Base-by-base conservation (phyloP, 2,329 filamentous ascomycete species). In the Alternaria panax region DNA sequence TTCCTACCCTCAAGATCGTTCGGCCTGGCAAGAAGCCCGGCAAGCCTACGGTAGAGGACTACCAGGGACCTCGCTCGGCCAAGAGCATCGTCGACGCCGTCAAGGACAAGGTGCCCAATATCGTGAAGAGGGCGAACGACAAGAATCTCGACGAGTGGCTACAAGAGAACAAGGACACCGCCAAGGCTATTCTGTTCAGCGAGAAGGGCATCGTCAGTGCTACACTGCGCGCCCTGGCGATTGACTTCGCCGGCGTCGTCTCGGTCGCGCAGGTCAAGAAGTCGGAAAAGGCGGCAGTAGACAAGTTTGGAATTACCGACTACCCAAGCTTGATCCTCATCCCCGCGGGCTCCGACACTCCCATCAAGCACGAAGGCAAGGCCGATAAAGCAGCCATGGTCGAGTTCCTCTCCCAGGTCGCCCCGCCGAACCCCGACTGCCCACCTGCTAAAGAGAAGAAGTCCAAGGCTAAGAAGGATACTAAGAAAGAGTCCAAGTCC, bases 1-100 rank as follows among this genome's bases (percentile, higher is more conserved):
- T 97, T 81, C 95, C 95, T 1, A 98, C 95, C 0, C 84, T 99
- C 65, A 99, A 99, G 85, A 94, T 96, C 47, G 88, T 98, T 53
- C 89, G 88, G 22, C 95, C 95, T 0, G 88, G 90, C 65, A 92
- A 92, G 81, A 96, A 93, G 79, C 81, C 86, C 30, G 90, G 90
- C 58, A 90, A 88, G 74, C 94, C 95, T 1, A 84, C 87, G 4
- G 88, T 98, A 7, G 93, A 97, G 77, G 93, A 97, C 75, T 99
- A 99, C 80, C 86, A 95, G 60, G 95, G 95, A 14, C 83, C 87
- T 12, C 88, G 95, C 61, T 90, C 85, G 4, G 92, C 93, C n/a
- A 93, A 92, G 73, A 92, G 82, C 55, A 98, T 99, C 63, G 89
- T 93, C 34, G 92, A 97, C 54, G 89, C 91, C 7, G 90, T 98